A percentile compares a stretch with the other conserved stretches of the same genome.
These are phyloP conservation scores for Fagopyrum tataricum DNA, from an alignment of 148 eudicot genomes.

Conservation along the genomic window DNA sequence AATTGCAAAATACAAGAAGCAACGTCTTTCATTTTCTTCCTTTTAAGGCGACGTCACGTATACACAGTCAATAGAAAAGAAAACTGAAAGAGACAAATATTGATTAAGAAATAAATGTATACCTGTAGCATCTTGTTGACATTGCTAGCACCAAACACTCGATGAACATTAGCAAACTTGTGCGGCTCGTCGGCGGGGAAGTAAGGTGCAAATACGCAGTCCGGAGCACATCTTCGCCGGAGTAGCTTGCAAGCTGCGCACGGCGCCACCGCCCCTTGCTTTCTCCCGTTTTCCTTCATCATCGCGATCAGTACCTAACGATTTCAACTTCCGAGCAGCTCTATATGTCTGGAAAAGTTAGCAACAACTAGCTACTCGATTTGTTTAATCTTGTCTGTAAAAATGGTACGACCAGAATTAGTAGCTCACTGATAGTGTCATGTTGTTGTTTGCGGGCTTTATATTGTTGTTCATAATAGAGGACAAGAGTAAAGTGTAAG, in stretches of 20 bases:
- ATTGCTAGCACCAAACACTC: conserved; percentile 92
- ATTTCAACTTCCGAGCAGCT: too few species aligned
- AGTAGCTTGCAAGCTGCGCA: conserved; percentile 85
- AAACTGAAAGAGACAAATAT: too few species aligned
- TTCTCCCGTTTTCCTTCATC: conserved; percentile 63
- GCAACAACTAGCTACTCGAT: too few species aligned
- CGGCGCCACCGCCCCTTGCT: conserved; percentile 68
- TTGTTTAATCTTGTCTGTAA: too few species aligned
- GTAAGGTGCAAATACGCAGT: conserved; percentile 75
- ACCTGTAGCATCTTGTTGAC: conserved; percentile 92
- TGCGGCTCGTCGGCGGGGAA: conserved; percentile 88
- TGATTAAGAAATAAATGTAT: too few species aligned
- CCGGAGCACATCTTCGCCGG: conserved; percentile 67
- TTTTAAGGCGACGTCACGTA: too few species aligned
- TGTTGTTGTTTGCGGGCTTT: not conserved
- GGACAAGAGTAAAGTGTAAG: conserved; percentile 32
- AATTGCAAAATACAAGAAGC: too few species aligned
- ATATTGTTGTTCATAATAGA: conserved; percentile 11
- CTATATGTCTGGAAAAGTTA: too few species aligned
- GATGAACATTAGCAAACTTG: conserved; percentile 80
- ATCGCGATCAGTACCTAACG: not conserved
- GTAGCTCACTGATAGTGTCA: not conserved
- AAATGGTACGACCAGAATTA: not conserved
- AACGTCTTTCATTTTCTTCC: too few species aligned
- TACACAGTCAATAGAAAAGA: too few species aligned